Base-by-base conservation (phyloP, 768 basidiomycete species). In the Leccinum boreale region DNA sequence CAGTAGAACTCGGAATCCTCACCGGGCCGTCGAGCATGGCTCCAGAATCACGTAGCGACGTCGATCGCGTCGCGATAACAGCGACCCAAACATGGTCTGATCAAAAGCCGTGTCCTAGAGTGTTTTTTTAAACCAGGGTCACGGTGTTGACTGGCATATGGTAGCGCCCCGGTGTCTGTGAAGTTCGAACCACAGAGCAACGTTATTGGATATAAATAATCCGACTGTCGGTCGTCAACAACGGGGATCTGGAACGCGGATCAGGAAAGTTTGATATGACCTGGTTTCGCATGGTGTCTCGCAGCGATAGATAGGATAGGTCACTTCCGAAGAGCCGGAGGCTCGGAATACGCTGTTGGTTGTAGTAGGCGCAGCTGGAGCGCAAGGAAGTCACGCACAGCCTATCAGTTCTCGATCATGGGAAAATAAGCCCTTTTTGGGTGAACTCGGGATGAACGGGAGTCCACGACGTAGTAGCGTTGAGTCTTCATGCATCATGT, bases 401-500 rank as follows among this genome's bases (percentile, higher is more conserved):
- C 33, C 5, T 15, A 35, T 35, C 14, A 14, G 6, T 15, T 36
- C 39, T 17, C 36, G 36, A n/a, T 39, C 17, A 17, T 39, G 17
- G n/a, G 39, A n/a, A 8, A 39, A n/a, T 39, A 8, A 39, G 3
- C 17, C 36, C 36, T n/a, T 39, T 24, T 29, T 58, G 58, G 58
- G 50, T 28, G 29, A 23, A 60, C 21, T 59, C 58, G 58, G 54
- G 54, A 36, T 14, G 50, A 36, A 52, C 19, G n/a, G 31, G 19
- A 31, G 5, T 39, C 36, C 36, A 39, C 8, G 8, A 39, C 17
- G 36, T 39, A n/a, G 36, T 35, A 35, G 5, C 33, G 14, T 14
- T 35, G 33, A 35, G 33, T 15, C 14, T 28, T 28, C 26, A 28
- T 28, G 26, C 26, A 28, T 28, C 26, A 28, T 28, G 0, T 28